Conservation (phyloP, 495 filamentous ascomycete species). For the Trichoderma virens region DNA sequence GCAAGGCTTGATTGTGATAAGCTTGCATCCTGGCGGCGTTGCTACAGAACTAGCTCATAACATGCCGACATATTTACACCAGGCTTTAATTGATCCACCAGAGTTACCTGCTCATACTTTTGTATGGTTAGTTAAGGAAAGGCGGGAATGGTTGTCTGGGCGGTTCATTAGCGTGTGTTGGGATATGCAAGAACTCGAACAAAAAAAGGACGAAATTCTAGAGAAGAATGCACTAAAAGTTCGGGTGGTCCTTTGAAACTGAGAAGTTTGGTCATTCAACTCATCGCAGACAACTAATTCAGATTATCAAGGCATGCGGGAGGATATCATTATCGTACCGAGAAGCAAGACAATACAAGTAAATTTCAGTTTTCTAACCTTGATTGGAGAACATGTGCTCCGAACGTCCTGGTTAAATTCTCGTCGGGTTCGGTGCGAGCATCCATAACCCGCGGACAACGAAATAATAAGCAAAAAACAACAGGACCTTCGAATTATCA, state of each 20-base stretch:
- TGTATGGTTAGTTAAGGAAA: constrained; percentile 37
- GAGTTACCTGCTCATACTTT: constrained; percentile 39
- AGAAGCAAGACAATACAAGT: no score
- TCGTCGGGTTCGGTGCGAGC: no score
- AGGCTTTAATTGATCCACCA: constrained; percentile 26
- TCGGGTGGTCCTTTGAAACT: not conserved
- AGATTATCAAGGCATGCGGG: no score
- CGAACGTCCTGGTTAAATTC: no score
- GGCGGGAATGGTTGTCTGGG: constrained; percentile 43
- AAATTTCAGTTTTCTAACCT: no score
- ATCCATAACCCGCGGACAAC: no score
- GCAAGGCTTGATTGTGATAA: constrained; percentile 30
- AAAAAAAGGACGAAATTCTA: constrained; percentile 36
- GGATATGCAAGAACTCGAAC: constrained; percentile 41
- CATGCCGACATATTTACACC: constrained; percentile 19
- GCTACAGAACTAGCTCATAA: constrained; percentile 27
- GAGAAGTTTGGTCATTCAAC: not conserved
- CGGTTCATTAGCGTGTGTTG: constrained; percentile 37
- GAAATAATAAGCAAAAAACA: no score
- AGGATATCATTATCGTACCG: no score
- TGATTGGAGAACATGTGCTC: no score
- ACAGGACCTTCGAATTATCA: no score
- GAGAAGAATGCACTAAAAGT: constrained; percentile 35
- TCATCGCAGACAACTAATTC: not conserved
- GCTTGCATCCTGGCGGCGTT: constrained; percentile 38